A percentile compares a stretch with the other conserved stretches of the same genome.
These are phyloP conservation scores for Torrubiellomyces zombiae DNA, from an alignment of 2,329 filamentous ascomycete species.

Conservation along the genomic window DNA sequence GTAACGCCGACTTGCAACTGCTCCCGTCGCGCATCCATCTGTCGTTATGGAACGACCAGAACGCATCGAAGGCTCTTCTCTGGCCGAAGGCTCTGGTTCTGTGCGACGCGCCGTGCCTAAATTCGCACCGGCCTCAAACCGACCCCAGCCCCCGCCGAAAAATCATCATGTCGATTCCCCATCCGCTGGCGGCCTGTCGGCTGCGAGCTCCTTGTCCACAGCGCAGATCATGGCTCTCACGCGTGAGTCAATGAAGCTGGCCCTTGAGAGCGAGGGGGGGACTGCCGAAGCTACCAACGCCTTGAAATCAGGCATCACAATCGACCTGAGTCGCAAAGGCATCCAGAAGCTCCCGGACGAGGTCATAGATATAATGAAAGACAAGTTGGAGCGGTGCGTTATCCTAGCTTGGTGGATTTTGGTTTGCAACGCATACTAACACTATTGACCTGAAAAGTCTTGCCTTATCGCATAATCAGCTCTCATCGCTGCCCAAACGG, in stretches of 20 bases:
- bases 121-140: constrained; percentile 22
- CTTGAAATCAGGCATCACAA: constrained; percentile 55
- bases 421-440: too few species aligned
- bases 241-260: constrained; percentile 49
- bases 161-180: constrained; percentile 29
- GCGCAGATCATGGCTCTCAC: constrained; percentile 49
- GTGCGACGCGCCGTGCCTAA: constrained; percentile 22
- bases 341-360: constrained; percentile 57
- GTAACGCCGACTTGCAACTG: too few species aligned
- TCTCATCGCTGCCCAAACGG: constrained; percentile 50
- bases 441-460: constrained; percentile 44
- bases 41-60: constrained; percentile 19
- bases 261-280: constrained; percentile 49
- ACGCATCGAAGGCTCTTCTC: constrained; percentile 11
- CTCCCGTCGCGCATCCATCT: constrained; percentile 7
- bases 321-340: constrained; percentile 61
- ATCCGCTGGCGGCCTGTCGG: constrained; percentile 29
- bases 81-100: constrained; percentile 23
- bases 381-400: constrained; percentile 53
- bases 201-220: constrained; percentile 36
- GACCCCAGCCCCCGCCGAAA: constrained; percentile 22
- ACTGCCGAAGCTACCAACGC: constrained; percentile 43
- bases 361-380: constrained; percentile 57
- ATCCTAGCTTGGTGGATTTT: too few species aligned
- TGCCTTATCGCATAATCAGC: constrained; percentile 65